Base-by-base conservation (phyloP, 1,284 basidiomycete genomes). In the Afroboletus lepidellus region DNA sequence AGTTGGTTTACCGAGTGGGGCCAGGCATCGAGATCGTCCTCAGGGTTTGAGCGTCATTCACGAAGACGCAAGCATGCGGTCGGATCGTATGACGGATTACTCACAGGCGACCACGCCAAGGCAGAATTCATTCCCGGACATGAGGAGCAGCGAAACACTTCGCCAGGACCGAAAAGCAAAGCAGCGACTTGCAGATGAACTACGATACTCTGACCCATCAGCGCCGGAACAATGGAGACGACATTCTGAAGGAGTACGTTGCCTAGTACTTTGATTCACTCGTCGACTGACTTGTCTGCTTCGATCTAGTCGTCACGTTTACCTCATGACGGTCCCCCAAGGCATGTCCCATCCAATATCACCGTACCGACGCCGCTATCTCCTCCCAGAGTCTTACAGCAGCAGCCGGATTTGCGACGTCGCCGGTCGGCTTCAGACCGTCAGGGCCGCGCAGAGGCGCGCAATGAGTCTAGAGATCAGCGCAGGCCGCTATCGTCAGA, bases 191-290 rank as follows among this genome's bases (percentile, higher is more conserved):
- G 69, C 66, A 27, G 72, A 75, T 15, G 66, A 69, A 20, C 46
- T 71, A 18, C 65, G 73, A 45, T 72, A 74, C 48, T 74, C 72
- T 2, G 60, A 74, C 52, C 69, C 74, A 27, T 58, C 62, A 1
- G 55, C 57, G 46, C 54, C 69, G 18, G 72, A 75, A 41, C 62
- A 66, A 32, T 76, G 74, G 74, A 59, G 74, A 45, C 65, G 55
- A 29, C 61, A 63, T 16, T 59, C 65, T 8, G 63, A 64, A 2
- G 53, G 57, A 34, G 69, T 73, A 56, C 3, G 65, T 52, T 15
- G 24, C 18, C 41, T n/a, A 9, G 33, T 7, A 11, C 25, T 41
- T 42, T 8, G 15, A 8, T 41, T 3, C 37, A 13, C n/a, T 29
- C 39, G 3, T 27, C 11, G 7, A 32, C 48, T 55, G 46, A 66